These are phyloP conservation scores for Leccinum longicurvipes DNA, from an alignment of 768 basidiomycete species.

Conservation along the genomic window DNA sequence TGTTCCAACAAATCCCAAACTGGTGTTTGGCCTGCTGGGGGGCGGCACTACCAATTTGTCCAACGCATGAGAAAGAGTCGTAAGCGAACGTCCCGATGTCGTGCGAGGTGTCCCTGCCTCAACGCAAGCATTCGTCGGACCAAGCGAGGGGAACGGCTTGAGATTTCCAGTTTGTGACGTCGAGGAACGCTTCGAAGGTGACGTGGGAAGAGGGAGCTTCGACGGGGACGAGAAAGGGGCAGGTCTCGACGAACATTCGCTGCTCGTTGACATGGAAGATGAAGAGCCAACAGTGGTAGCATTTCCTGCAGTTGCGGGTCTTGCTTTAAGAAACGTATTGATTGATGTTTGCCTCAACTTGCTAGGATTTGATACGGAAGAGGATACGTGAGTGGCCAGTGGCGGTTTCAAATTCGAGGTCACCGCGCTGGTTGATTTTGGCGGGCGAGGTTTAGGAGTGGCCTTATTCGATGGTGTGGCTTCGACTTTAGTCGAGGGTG, in stretches of 20 bases:
- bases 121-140: neutral
- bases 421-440: constrained; percentile 1
- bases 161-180: constrained; percentile 4
- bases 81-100: constrained; percentile 42
- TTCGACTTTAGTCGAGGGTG: neutral
- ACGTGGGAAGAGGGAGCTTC: constrained; percentile 27
- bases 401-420: constrained; percentile 7
- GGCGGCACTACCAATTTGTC: constrained; percentile 68
- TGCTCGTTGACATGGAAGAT: constrained; percentile 6
- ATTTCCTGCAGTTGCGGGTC: neutral
- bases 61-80: constrained; percentile 62
- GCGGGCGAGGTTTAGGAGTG: constrained; percentile 5
- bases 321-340: constrained; percentile 18
- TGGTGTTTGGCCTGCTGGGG: constrained; percentile 65
- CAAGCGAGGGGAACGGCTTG: constrained; percentile 5
- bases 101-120: constrained; percentile 1
- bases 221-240: constrained; percentile 22
- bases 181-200: constrained; percentile 15
- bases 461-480: constrained; percentile 2
- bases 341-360: constrained; percentile 29
- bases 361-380: constrained; percentile 13
- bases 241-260: constrained; percentile 6
- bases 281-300: neutral
- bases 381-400: neutral
- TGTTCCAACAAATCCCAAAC: constrained; percentile 56